Evolutionary conservation across 108 stramenopile species (phyloP).

Genomic region (Stephanodiscus minutulus): DNA sequence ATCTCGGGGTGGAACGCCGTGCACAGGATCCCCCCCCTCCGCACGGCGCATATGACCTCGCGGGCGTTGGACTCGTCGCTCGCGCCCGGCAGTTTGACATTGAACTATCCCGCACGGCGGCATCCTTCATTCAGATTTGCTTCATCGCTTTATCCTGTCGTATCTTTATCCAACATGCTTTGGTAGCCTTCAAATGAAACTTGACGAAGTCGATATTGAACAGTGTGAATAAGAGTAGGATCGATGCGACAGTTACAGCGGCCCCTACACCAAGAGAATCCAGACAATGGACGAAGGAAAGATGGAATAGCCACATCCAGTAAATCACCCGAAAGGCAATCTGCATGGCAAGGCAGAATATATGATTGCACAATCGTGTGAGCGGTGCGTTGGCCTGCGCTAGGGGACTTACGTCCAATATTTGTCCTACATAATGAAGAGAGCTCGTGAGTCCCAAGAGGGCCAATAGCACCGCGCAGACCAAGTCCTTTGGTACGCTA

Average conservation of each 20-base stretch:
- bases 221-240: slow-evolving; percentile 23
- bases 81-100: slow-evolving; percentile 77
- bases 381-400: slow-evolving; percentile 25
- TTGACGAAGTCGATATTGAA: slow-evolving; percentile 36
- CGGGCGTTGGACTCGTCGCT: slow-evolving; percentile 83
- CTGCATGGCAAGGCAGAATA: slow-evolving; percentile 24
- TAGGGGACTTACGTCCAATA: slow-evolving; percentile 37
- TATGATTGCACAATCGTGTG: slow-evolving; percentile 28
- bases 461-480: slow-evolving; percentile 27
- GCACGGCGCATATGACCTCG: slow-evolving; percentile 93
- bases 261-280: slow-evolving; percentile 15
- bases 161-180: slow-evolving; percentile 5
- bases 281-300: slow-evolving; percentile 8
- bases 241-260: not conserved
- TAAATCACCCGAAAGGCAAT: slow-evolving; percentile 27
- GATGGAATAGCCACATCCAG: slow-evolving; percentile 21
- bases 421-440: slow-evolving; percentile 37
- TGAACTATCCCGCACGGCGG: slow-evolving; percentile 77
- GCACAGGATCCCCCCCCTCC: slow-evolving; percentile 80
- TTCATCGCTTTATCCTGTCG: not conserved
- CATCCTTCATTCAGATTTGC: no score
- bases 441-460: slow-evolving; percentile 36
- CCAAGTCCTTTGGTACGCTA: slow-evolving; percentile 29
- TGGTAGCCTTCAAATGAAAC: slow-evolving; percentile 18
- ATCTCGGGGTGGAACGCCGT: slow-evolving; percentile 99